Percentiles rank a stretch among this genome's conserved stretches.
phyloP scores from a whole-genome alignment of 768 basidiomycete genomes.

The Grammothele lineata region DNA sequence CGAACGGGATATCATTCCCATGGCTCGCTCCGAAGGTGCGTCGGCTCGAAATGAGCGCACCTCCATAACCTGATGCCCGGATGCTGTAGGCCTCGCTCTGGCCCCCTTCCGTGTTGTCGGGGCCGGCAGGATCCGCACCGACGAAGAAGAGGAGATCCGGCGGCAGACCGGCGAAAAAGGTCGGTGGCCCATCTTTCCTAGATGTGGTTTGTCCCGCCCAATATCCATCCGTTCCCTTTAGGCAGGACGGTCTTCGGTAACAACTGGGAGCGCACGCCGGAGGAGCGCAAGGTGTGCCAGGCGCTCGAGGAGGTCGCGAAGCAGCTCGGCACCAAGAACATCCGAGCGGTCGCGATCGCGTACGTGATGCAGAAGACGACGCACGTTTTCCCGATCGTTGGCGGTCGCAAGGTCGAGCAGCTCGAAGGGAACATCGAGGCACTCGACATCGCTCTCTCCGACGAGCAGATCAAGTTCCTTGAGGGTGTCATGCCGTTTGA shows the following conservation, averaged over 20 bases:
- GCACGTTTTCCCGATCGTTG: slow-evolving; percentile 38
- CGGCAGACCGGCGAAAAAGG: slow-evolving; percentile 24
- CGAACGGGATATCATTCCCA: slow-evolving; percentile 37
- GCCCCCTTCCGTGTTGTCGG: slow-evolving; percentile 22
- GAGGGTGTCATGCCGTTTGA: slow-evolving; percentile 42
- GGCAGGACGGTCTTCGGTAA: slow-evolving; percentile 31
- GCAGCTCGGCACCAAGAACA: slow-evolving; percentile 37
- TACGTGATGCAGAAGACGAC: slow-evolving; percentile 52
- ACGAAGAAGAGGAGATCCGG: slow-evolving; percentile 21
- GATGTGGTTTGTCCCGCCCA: too few relatives aligned
- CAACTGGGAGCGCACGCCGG: slow-evolving; percentile 43
- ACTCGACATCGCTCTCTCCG: slow-evolving; percentile 38
- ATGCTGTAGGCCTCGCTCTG: slow-evolving; percentile 20
- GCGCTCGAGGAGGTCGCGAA: slow-evolving; percentile 49
- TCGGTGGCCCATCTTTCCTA: not conserved
- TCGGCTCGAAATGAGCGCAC: too few relatives aligned
- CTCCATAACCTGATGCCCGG: too few relatives aligned
- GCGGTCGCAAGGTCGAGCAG: slow-evolving; percentile 49
- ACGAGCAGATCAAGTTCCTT: slow-evolving; percentile 41
- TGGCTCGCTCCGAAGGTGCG: slow-evolving; percentile 31
- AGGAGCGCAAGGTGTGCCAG: slow-evolving; percentile 36
- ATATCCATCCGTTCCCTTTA: slow-evolving; percentile 19
- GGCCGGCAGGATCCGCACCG: slow-evolving; percentile 17
- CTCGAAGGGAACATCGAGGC: slow-evolving; percentile 47
- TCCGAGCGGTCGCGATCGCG: slow-evolving; percentile 41